These are phyloP conservation scores for Corylus americana DNA, from an alignment of 306 rosid genomes.

Conservation along the genomic window DNA sequence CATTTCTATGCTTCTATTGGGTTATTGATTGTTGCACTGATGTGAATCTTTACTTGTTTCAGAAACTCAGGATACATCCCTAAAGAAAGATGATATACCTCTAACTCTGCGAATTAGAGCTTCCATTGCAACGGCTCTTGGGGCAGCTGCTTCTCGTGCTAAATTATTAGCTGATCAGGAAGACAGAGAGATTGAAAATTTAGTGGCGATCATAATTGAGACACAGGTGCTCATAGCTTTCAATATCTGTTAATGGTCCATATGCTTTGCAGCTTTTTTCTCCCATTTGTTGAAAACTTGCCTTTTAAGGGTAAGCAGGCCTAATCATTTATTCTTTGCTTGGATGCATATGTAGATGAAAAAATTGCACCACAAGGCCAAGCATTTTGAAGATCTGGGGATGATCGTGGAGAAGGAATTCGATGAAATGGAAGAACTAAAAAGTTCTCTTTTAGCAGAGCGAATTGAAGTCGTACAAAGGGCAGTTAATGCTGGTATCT, in stretches of 20 bases:
- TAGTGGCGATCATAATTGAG: slow-evolving; percentile 71
- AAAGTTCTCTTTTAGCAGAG: slow-evolving; percentile 59
- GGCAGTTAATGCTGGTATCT: slow-evolving; percentile 57
- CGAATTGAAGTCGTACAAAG: slow-evolving; percentile 57
- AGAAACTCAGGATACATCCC: slow-evolving; percentile 40
- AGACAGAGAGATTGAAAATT: slow-evolving; percentile 81
- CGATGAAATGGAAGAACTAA: slow-evolving; percentile 56
- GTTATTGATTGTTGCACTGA: slow-evolving; percentile 12
- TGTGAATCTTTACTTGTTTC: slow-evolving; percentile 15
- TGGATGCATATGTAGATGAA: slow-evolving; percentile 45
- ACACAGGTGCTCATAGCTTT: slow-evolving; percentile 63
- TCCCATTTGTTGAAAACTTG: slow-evolving; percentile 5
- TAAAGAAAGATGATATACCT: slow-evolving; percentile 56
- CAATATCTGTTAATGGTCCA: not conserved
- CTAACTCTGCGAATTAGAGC: slow-evolving; percentile 69
- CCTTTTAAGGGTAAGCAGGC: not conserved
- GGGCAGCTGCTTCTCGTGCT: slow-evolving; percentile 90
- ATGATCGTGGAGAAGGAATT: slow-evolving; percentile 69
- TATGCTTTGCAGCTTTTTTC: not conserved
- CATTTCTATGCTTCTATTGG: slow-evolving; percentile 7
- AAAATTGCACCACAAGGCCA: slow-evolving; percentile 67
- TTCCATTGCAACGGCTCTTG: slow-evolving; percentile 82
- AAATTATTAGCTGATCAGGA: slow-evolving; percentile 90
- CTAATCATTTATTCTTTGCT: slow-evolving; percentile 31
- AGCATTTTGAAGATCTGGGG: slow-evolving; percentile 81